Base-by-base conservation (phyloP, 768 basidiomycete genomes). In the Guyanaporus albipodus region DNA sequence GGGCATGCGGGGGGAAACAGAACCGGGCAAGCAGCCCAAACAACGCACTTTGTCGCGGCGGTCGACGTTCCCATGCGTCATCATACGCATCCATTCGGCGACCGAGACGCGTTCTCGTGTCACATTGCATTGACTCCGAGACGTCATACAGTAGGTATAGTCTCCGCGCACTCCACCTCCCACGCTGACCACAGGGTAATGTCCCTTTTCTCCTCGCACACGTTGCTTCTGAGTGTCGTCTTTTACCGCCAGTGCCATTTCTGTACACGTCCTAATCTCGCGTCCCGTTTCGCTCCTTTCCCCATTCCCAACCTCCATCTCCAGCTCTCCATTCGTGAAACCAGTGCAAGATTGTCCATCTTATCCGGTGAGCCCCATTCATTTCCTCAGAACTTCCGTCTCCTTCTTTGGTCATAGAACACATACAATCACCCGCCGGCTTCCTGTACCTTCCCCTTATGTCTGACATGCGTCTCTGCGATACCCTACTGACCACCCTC, bases 321-420 rank as follows among this genome's bases (percentile, higher is more conserved):
- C 28, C 22, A 23, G 33, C 29, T 29, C n/a, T 21, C 23, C 34
- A 27, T 26, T 29, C 26, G 15, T n/a, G 31, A 29, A 48, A 40
- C 47, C 45, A 48, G 52, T 45, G 34, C 38, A 26, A 36, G 59
- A 63, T 59, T 50, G 55, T 50, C 54, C 49, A 52, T 62, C 57
- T 38, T 32, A 12, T 35, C 46, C 45, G 61, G 62, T 63, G 14
- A 46, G 61, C 28, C 51, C 46, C 54, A 44, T 62, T 63, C 55
- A 62, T 62, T 55, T 62, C 53, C 36, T 42, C 33, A n/a, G 18
- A 47, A 50, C 49, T 42, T 40, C 54, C 53, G 51, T 41, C 48
- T 18, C 51, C 49, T 43, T 45, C 42, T 35, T 46, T 47, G 32
- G 28, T 22, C 29, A n/a, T 31, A n/a, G n/a, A n/a, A 38, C 10